phyloP scores from a whole-genome alignment of 73 alveolate species.

The Tetrahymena thermophila region DNA sequence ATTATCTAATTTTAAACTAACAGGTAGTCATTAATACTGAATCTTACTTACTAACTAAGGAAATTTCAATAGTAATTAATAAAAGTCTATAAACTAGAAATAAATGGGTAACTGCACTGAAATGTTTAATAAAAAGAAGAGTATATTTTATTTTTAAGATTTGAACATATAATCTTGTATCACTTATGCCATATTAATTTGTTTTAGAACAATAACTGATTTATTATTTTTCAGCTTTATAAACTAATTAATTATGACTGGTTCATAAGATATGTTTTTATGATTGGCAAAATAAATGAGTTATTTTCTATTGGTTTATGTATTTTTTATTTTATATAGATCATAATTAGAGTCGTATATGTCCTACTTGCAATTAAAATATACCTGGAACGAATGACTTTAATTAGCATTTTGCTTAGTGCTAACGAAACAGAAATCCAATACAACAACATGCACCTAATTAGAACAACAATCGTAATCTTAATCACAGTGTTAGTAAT shows the following conservation, averaged over 20 bases:
- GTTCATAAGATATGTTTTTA: background rate
- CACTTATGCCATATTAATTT: too few species aligned
- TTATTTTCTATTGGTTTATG: background rate
- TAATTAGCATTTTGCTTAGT: background rate
- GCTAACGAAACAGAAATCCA: background rate
- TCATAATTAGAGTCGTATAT: background rate
- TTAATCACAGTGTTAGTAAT: background rate
- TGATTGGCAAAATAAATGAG: background rate
- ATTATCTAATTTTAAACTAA: background rate
- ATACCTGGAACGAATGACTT: background rate
- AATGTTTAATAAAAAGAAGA: background rate
- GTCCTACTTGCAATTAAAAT: background rate
- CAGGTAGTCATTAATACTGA: background rate
- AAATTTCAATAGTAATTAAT: background rate
- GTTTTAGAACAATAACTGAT: too few species aligned
- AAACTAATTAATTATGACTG: background rate
- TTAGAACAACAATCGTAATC: background rate
- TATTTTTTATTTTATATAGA: background rate
- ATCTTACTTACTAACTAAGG: background rate
- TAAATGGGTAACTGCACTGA: background rate
- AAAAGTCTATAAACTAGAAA: background rate
- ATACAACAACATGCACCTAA: background rate
- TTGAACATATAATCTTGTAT: too few species aligned
- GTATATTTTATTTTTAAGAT: background rate
- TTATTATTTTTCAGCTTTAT: too few species aligned